phyloP scores from a whole-genome alignment of 108 stramenopile species.

The Cyclotella kingstonii region DNA sequence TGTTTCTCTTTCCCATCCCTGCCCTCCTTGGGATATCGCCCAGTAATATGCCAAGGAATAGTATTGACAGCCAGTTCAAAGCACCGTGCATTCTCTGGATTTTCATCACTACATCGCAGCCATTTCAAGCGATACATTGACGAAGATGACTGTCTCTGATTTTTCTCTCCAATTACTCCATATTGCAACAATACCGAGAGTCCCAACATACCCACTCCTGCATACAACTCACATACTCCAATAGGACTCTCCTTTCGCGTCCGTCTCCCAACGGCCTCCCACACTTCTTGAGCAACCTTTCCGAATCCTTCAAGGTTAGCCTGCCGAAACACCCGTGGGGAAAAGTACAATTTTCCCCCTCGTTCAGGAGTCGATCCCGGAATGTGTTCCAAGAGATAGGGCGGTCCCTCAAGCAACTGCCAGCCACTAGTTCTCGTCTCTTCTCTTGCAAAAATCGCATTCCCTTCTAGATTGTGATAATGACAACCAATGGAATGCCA shows the following conservation, averaged over 20 bases:
- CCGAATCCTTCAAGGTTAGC: conserved; percentile 92
- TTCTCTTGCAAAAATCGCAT: conserved; percentile 75
- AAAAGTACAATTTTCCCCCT: conserved; percentile 76
- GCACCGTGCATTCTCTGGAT: conserved; percentile 85
- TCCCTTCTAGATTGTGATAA: conserved; percentile 61
- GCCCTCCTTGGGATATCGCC: conserved; percentile 27
- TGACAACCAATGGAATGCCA: conserved; percentile 89
- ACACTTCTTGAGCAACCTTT: conserved; percentile 77
- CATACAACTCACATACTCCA: conserved; percentile 90
- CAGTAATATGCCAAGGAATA: conserved; percentile 42
- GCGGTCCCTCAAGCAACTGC: conserved; percentile 69
- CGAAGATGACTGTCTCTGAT: not conserved
- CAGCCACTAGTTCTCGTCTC: conserved; percentile 56
- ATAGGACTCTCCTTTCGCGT: no score
- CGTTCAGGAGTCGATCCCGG: conserved; percentile 34
- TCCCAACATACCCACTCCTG: conserved; percentile 92
- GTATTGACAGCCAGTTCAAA: conserved; percentile 68
- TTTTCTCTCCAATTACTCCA: conserved; percentile 34
- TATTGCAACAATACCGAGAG: conserved; percentile 77
- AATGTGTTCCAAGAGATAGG: conserved; percentile 76
- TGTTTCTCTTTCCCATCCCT: conserved; percentile 13
- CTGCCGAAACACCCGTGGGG: conserved; percentile 92
- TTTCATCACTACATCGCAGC: conserved; percentile 92
- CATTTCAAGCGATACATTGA: conserved; percentile 65
- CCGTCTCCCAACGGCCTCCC: conserved; percentile 59